Base-by-base conservation (phyloP, 2,329 filamentous ascomycete species). In the Diaporthe destruens region DNA sequence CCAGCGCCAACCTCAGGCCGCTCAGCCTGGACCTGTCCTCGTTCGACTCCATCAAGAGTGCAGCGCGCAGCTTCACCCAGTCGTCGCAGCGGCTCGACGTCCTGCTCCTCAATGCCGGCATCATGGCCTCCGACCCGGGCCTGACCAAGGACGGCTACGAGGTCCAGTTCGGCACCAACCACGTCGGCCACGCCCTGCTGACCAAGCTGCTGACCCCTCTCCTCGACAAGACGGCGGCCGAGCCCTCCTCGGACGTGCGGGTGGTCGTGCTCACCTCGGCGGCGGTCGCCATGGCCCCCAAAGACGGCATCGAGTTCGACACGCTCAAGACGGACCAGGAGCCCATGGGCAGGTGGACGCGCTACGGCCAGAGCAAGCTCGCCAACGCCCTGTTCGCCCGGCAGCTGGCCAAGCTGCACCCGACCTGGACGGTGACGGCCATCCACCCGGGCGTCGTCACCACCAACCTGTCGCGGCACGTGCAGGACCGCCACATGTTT, bases 111-210 rank as follows among this genome's bases (percentile, higher is more conserved):
- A 87, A 87, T 71, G 86, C 85, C 0, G 86, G 86, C 1, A 81
- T 85, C 71, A 83, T 86, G 79, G 82, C 80, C 2, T 69, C 76
- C 12, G 78, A 81, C 2, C 76, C 83, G 0, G 80, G 73, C 2
- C 75, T 82, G 11, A 85, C 84, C 6, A 76, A 78, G 34, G 83
- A 87, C 23, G 85, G 85, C 18, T 87, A 86, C 72, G 87, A 88
- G 75, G 74, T 84, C 12, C 83, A 87, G 72, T 86, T 87, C 72
- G 85, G 82, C 1, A 85, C 82, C 2, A 88, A 88, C 71, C 84
- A 87, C 76, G 75, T 88, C 51, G 85, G 85, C 20, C 85, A 87
- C 68, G 84, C 85, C 6, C 80, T 85, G 3, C 78, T 88, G 16
- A 80, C 81, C 12, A 81, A 82, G 69, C 79, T 83, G 3, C 76